phyloP scores from a whole-genome alignment of 1,284 basidiomycete genomes.

The Papiliotrema terrestris region DNA sequence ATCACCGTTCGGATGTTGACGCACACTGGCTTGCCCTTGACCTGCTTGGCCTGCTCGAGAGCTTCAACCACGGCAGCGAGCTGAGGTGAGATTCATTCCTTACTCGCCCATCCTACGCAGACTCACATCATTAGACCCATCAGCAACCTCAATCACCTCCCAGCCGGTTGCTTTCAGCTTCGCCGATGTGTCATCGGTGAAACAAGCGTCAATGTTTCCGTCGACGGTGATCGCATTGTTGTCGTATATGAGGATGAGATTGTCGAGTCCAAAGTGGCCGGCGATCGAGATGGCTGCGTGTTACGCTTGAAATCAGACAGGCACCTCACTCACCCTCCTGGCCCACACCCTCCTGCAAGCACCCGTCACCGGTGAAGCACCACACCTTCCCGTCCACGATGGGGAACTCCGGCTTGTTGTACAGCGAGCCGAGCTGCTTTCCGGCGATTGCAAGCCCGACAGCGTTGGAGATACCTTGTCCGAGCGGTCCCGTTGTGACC shows the following conservation, averaged over 20 bases:
- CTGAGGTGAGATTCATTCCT: slow-evolving; percentile 14
- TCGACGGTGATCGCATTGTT: slow-evolving; percentile 47
- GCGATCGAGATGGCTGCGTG: slow-evolving; percentile 42
- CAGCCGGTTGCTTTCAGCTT: slow-evolving; percentile 39
- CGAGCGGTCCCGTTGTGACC: slow-evolving; percentile 35
- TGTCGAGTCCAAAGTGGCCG: slow-evolving; percentile 46
- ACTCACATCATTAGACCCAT: slow-evolving; percentile 38
- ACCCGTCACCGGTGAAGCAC: slow-evolving; percentile 49
- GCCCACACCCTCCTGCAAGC: slow-evolving; percentile 48
- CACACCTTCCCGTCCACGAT: slow-evolving; percentile 40
- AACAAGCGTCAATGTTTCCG: slow-evolving; percentile 43
- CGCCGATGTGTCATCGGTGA: slow-evolving; percentile 46
- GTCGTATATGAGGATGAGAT: slow-evolving; percentile 46
- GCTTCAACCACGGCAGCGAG: slow-evolving; percentile 37
- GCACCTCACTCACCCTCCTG: slow-evolving; percentile 33
- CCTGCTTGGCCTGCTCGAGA: slow-evolving; percentile 31
- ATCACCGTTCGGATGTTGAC: slow-evolving; percentile 45
- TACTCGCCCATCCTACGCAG: too few species aligned
- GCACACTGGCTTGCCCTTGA: slow-evolving; percentile 40
- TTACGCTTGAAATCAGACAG: too few species aligned
- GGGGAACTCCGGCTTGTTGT: slow-evolving; percentile 37
- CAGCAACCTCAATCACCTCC: slow-evolving; percentile 44
- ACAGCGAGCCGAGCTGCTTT: slow-evolving; percentile 37
- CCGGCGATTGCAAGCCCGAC: slow-evolving; percentile 44
- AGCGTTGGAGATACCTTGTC: slow-evolving; percentile 43